Percentiles rank a stretch among this genome's conserved stretches.
These are phyloP conservation scores for Hymenoscyphus repandus DNA, from an alignment of 2,329 filamentous ascomycete genomes.

Conservation along the genomic window DNA sequence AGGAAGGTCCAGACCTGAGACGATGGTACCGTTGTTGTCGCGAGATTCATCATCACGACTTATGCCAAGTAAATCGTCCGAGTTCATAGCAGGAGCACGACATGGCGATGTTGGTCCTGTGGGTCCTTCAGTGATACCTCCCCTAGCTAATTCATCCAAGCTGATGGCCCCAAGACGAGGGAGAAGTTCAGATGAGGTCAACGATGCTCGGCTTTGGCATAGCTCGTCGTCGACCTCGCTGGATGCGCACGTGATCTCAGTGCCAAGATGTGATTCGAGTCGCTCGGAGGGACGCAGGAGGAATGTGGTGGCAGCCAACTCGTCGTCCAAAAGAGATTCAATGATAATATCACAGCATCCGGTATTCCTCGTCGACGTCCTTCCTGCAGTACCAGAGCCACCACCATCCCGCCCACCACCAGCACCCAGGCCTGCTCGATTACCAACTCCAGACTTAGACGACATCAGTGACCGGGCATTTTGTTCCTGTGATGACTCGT, in stretches of 20 bases:
- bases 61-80: no score
- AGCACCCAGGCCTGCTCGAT: slow-evolving; percentile 5
- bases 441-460: slow-evolving; percentile 10
- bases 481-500: slow-evolving; percentile 7
- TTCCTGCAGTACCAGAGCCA: slow-evolving; percentile 1
- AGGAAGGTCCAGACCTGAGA: no score
- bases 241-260: not conserved
- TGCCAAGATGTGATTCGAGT: not conserved
- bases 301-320: not conserved
- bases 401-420: slow-evolving; percentile 6
- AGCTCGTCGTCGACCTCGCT: no score
- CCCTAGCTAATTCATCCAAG: no score
- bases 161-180: no score
- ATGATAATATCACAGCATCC: not conserved
- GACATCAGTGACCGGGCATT: slow-evolving; percentile 4
- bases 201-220: no score
- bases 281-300: not conserved
- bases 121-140: no score
- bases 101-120: no score
- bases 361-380: not conserved
- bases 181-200: no score
- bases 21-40: no score
- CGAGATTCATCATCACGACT: no score
- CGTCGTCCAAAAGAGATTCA: not conserved
- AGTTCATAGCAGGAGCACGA: no score